These are phyloP conservation scores for Penicillium sp. DNA, from an alignment of 2,329 filamentous ascomycete genomes.

Conservation along the genomic window DNA sequence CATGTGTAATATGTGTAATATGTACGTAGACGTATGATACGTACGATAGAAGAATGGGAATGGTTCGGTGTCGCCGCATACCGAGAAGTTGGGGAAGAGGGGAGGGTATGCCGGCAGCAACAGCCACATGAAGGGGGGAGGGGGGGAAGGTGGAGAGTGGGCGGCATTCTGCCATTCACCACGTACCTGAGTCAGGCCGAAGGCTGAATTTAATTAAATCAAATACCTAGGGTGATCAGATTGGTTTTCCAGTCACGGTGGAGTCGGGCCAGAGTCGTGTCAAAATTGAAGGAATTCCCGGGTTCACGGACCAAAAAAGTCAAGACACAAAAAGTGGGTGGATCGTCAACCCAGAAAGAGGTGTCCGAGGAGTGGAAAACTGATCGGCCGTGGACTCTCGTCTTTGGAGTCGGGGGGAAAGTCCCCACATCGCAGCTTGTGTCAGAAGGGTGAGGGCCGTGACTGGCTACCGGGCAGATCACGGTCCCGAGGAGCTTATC, in stretches of 20 bases:
- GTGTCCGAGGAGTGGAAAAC: constrained; percentile 10
- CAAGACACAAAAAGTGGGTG: neutral
- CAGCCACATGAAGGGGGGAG: constrained; percentile 9
- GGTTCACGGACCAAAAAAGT: neutral
- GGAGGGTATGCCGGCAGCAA: constrained; percentile 11
- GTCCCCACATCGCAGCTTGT: constrained; percentile 25
- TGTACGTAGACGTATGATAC: neutral
- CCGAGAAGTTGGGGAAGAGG: constrained; percentile 1
- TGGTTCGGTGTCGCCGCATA: constrained; percentile 7
- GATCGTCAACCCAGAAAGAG: constrained; percentile 3
- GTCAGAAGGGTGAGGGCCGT: constrained; percentile 20
- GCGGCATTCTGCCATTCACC: constrained; percentile 13
- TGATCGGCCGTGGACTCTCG: constrained; percentile 21
- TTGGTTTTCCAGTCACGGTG: neutral
- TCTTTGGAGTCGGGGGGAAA: neutral
- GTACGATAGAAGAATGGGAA: neutral
- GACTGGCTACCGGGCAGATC: constrained; percentile 20
- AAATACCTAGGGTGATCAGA: constrained; percentile 6
- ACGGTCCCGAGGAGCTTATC: constrained; percentile 23
- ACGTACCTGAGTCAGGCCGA: constrained; percentile 25
- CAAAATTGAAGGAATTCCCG: neutral
- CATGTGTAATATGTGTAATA: neutral
- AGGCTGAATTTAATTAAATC: constrained; percentile 22
- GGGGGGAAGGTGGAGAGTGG: constrained; percentile 12
- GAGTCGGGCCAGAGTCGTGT: neutral